Evolutionary conservation across 2,329 filamentous ascomycete species (phyloP).

Genomic region (Corniculantispora saksenae): DNA sequence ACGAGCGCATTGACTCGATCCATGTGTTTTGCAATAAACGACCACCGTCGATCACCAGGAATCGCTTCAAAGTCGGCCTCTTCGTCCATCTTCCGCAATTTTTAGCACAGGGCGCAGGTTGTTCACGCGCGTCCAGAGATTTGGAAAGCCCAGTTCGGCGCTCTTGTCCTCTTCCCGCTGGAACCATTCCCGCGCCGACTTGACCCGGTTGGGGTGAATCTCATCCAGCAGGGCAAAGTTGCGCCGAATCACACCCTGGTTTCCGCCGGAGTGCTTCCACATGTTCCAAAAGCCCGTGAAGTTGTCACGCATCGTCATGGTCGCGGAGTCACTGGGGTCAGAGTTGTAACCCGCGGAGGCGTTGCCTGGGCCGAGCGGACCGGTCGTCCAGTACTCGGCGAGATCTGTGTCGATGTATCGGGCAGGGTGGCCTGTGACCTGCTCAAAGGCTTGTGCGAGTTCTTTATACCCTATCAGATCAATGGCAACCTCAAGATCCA

Average conservation of each 20-base stretch:
- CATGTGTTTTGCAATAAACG: too few species aligned
- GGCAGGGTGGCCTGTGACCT: constrained; percentile 44
- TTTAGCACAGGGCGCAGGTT: constrained; percentile 24
- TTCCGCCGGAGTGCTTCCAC: constrained; percentile 43
- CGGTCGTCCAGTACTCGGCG: constrained; percentile 35
- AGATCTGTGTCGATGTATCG: constrained; percentile 39
- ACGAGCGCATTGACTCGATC: too few species aligned
- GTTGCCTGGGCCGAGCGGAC: constrained; percentile 24
- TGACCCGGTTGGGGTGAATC: constrained; percentile 51
- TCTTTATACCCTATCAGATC: constrained; percentile 42
- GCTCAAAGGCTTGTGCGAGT: constrained; percentile 42
- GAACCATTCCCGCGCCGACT: constrained; percentile 51
- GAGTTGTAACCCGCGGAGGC: constrained; percentile 39
- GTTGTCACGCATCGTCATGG: constrained; percentile 45
- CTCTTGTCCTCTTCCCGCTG: constrained; percentile 37
- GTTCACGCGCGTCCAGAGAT: constrained; percentile 22
- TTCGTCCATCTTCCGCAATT: constrained; percentile 24
- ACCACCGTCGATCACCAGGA: too few species aligned
- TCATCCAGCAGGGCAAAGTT: constrained; percentile 53
- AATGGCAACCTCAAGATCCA: constrained; percentile 47
- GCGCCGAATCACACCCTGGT: constrained; percentile 43
- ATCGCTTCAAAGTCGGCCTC: constrained; percentile 18
- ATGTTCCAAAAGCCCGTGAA: constrained; percentile 54
- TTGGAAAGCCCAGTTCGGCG: constrained; percentile 17
- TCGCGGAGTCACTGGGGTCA: constrained; percentile 30